A percentile compares a stretch with the other conserved stretches of the same genome.
Conservation (phyloP, 306 rosid genomes). For the Arachis hypogaea region DNA sequence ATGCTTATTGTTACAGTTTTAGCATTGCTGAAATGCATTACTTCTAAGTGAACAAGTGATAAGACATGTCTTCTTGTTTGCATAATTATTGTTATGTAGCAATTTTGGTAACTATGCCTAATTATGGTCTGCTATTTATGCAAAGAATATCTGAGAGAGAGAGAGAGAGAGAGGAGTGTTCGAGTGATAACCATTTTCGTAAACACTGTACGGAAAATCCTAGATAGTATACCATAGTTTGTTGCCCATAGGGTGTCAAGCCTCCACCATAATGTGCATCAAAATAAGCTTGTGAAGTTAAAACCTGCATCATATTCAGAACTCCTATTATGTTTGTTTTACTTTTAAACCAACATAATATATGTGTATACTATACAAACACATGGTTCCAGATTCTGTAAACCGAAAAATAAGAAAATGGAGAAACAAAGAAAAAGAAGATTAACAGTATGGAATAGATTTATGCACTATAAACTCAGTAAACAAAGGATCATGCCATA, state of each 20-base stretch:
- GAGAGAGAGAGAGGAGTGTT: neutral
- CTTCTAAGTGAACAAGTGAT: conserved; percentile 15
- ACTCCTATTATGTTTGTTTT: conserved; percentile 34
- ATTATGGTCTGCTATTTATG: too few species aligned
- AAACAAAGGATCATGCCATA: conserved; percentile 1
- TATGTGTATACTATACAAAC: too few species aligned
- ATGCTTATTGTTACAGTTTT: neutral
- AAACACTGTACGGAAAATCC: conserved; percentile 8
- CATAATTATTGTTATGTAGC: neutral
- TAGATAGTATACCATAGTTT: conserved; percentile 56
- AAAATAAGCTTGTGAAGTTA: conserved; percentile 63
- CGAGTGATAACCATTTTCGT: neutral
- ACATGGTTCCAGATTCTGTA: conserved; percentile 21
- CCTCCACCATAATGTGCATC: conserved; percentile 67
- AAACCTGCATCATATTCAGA: conserved; percentile 61
- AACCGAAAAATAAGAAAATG: neutral
- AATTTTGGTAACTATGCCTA: neutral
- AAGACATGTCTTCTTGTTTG: neutral
- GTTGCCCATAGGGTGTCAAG: conserved; percentile 59
- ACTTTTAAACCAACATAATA: conserved; percentile 10
- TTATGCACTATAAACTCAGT: conserved; percentile 16
- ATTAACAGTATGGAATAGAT: conserved; percentile 9
- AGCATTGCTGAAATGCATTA: neutral
- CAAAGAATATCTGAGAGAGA: neutral
- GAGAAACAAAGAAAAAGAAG: conserved; percentile 4